Evolutionary conservation across 2,329 filamentous ascomycete species (phyloP), one percentile per base, ranked within the genome.

Genomic region (Pseudocercospora vitis): DNA sequence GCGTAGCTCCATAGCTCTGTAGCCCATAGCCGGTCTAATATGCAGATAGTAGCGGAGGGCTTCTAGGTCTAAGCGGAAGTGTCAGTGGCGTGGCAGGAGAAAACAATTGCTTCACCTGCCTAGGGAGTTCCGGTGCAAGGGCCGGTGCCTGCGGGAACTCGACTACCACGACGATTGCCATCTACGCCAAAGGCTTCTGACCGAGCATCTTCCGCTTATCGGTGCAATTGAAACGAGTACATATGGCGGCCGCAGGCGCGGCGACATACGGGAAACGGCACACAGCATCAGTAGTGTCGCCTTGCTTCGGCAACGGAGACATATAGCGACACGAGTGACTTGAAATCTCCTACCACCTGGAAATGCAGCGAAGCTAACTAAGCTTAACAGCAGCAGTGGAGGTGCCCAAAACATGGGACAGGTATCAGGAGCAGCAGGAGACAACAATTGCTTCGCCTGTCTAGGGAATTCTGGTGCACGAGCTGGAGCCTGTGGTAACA

Each of bases 361-460:
- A 6, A 18, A 11, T 16, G 16, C 21, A 8, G 37, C n/a, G 11
- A 6, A 29, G 53, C 26, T 29, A 29, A 29, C 26, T 7, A 11
- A 7, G 26, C 26, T 6, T 11, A 29, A 29, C 26, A 29, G 26
- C 2, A 50, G 50, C 3, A 23, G 50, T 14, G 53, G 50, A 18
- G 19, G 49, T 6, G 11, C 26, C 26, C 26, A 29, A 11, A 29
- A 35, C n/a, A 35, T 35, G 32, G 32, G 32, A 14, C 11, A 11
- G 4, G 32, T 35, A 7, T 26, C 52, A 4, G 63, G 63, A 1
- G 48, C 58, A 1, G 63, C 55, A 16, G 61, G 61, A n/a, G 62
- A 66, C 39, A 61, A 65, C 39, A 67, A 66, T 44, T 65, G 63
- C 44, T 63, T 60, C 52, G 40, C 53, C 12, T 66, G 64, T 49